These are phyloP conservation scores for Aegilops longissima DNA, from an alignment of 176 grass and related monocot species.

Conservation along the genomic window DNA sequence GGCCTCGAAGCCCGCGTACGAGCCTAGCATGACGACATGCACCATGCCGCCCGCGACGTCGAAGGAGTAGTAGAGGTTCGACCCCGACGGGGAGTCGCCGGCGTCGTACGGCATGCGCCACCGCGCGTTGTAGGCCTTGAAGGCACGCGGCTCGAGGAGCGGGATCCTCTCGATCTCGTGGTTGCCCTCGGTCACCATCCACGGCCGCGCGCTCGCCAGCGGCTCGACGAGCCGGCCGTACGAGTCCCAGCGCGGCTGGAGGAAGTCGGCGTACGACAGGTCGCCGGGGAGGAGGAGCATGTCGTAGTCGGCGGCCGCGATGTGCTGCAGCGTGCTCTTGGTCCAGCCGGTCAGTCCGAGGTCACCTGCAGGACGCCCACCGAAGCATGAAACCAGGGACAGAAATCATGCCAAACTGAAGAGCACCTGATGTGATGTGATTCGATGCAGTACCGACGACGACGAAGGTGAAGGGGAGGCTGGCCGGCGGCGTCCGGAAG, in stretches of 20 bases:
- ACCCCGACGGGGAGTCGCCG: constrained; percentile 39
- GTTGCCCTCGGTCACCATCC: constrained; percentile 20
- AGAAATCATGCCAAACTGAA: not conserved
- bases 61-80: constrained; percentile 73
- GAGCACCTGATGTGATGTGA: not conserved
- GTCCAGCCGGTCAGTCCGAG: not conserved
- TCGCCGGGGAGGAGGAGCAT: constrained; percentile 12
- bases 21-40: constrained; percentile 50
- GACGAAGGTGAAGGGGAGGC: constrained; percentile 54
- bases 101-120: constrained; percentile 70
- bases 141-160: constrained; percentile 5
- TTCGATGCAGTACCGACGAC: constrained; percentile 6
- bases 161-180: constrained; percentile 51
- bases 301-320: constrained; percentile 27
- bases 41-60: constrained; percentile 51
- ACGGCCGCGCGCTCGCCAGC: constrained; percentile 24
- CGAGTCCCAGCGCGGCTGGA: constrained; percentile 19
- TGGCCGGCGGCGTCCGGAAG: constrained; percentile 49
- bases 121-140: constrained; percentile 48
- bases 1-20: not conserved
- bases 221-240: constrained; percentile 43
- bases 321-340: constrained; percentile 31
- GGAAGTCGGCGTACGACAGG: not conserved
- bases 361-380: not conserved
- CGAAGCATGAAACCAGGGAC: not conserved